Base-by-base conservation (phyloP, 192 early-diverging fungal species). In the Coemansia sp. region DNA sequence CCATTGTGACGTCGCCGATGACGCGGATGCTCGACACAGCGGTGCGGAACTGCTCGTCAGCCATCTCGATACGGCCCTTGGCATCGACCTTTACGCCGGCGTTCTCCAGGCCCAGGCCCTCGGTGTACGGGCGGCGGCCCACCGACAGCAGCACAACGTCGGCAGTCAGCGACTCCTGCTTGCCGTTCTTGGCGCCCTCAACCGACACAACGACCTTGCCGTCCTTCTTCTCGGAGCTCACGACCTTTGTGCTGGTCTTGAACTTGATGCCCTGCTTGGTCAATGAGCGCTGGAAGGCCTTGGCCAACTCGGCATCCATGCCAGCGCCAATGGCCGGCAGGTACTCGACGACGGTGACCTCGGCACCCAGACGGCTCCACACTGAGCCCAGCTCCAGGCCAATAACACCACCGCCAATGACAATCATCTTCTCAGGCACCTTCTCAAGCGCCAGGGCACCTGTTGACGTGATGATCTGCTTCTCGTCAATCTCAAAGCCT, bases 321-420 rank as follows among this genome's bases (percentile, higher is more conserved):
- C 97, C 97, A 46, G 94, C 95, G 46, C 97, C 97, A 59, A 98
- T 90, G 47, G 92, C 85, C 56, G 85, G 86, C 68, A 94, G 74
- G 85, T 91, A 98, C 80, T 98, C 97, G 58, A 98, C 94, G 44
- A 95, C 93, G 31, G 95, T 96, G 44, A 94, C 92, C 68, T 98
- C 90, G 22, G 94, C 83, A 59, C 97, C 97, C 54, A 98, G 84
- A 56, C 97, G 91, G 69, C 85, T 84, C 97, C 97, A 98, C 56
- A 98, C 97, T 9, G 97, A 98, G 37, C 97, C 97, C 52, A 98
- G 85, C 83, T 98, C 97, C 42, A 98, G 90, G 64, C 97, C 97
- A 83, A 98, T 98, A 68, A 98, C 95, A 84, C 97, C 97, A 59
- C 92, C 97, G 65, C 97, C 97, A 73, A 98, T 97, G 59, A 98